phyloP scores from a whole-genome alignment of 73 alveolate genomes.

The Tetrahymena elliotti region DNA sequence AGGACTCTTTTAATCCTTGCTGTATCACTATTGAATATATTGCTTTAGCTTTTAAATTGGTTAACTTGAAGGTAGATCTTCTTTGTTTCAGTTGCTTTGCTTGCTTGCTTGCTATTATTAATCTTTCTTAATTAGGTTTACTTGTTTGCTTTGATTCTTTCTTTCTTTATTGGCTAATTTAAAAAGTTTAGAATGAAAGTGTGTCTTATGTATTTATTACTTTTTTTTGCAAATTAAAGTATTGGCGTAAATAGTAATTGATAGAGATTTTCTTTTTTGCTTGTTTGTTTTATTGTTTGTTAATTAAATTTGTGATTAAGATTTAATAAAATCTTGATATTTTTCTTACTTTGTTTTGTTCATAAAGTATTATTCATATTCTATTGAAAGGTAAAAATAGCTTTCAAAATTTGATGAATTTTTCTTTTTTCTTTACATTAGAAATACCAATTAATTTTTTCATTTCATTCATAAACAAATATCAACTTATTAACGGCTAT shows the following conservation, averaged over 20 bases:
- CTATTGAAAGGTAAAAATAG: no score
- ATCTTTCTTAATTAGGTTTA: neutral
- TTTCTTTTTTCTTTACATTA: neutral
- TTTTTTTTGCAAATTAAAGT: neutral
- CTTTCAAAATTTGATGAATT: no score
- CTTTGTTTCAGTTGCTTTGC: no score
- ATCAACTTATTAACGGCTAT: neutral
- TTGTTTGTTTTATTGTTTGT: neutral
- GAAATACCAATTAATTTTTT: neutral
- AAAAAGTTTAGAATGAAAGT: neutral
- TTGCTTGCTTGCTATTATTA: neutral
- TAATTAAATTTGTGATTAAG: neutral
- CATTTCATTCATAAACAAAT: neutral
- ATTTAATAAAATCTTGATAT: neutral
- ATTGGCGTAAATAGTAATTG: neutral
- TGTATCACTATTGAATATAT: neutral
- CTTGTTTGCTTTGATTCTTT: neutral
- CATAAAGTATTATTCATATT: neutral
- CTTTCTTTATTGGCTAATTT: neutral
- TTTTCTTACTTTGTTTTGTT: neutral
- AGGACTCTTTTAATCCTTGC: neutral
- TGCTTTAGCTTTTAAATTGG: neutral
- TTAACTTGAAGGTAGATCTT: neutral
- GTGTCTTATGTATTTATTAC: neutral
- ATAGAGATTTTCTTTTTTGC: neutral